phyloP scores from a whole-genome alignment of 2,329 filamentous ascomycete species.

The Blumeria graminis region DNA sequence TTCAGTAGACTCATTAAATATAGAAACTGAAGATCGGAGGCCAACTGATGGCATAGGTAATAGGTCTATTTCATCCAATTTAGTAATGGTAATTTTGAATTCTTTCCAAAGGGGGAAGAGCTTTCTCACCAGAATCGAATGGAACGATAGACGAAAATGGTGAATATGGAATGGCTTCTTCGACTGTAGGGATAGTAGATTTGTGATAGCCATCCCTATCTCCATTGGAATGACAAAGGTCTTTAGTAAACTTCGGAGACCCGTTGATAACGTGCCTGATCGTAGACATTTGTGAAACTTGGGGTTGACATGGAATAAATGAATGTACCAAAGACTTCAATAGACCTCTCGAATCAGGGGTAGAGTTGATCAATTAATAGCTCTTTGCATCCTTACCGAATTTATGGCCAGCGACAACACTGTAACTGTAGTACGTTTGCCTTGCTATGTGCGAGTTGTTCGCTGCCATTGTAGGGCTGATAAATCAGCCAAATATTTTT shows the following conservation, averaged over 20 bases:
- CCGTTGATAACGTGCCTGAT: conserved; percentile 11
- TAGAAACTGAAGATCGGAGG: conserved; percentile 24
- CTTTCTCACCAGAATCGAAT: conserved; percentile 40
- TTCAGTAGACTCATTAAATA: conserved; percentile 28
- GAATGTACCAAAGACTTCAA: background rate
- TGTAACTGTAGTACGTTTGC: too few relatives aligned
- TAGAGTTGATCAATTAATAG: too few relatives aligned
- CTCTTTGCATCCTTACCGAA: too few relatives aligned
- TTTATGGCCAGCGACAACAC: too few relatives aligned
- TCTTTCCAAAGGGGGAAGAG: background rate
- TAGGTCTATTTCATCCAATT: conserved; percentile 23
- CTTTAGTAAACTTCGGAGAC: conserved; percentile 4
- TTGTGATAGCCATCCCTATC: conserved; percentile 7
- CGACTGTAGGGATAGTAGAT: conserved; percentile 31
- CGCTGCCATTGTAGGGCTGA: too few relatives aligned
- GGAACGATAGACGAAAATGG: conserved; percentile 61
- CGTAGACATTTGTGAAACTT: conserved; percentile 42
- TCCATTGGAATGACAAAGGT: conserved; percentile 4
- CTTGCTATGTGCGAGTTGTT: too few relatives aligned
- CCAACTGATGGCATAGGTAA: conserved; percentile 40
- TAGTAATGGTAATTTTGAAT: background rate
- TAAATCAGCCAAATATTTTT: too few relatives aligned
- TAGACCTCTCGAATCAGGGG: background rate
- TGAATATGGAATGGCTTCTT: conserved; percentile 60
- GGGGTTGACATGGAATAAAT: background rate